A percentile compares a stretch with the other conserved stretches of the same genome.
phyloP scores from a whole-genome alignment of 2,329 filamentous ascomycete genomes.

The Pseudogymnoascus sp. region DNA sequence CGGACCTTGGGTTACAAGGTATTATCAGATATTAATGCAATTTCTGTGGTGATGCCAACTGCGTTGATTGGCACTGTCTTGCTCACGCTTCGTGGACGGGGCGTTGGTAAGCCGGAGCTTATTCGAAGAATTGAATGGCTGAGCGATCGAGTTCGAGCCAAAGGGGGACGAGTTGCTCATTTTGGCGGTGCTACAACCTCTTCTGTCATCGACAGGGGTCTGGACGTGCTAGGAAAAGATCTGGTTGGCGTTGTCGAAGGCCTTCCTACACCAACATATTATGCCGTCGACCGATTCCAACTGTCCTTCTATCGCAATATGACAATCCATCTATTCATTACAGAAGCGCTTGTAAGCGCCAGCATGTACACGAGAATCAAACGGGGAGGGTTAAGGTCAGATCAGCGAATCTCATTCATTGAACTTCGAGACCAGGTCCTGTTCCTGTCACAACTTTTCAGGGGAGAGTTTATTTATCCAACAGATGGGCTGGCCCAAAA shows the following conservation, averaged over 20 bases:
- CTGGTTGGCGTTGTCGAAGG: conserved; percentile 74
- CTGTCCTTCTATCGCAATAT: conserved; percentile 98
- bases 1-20: conserved; percentile 88
- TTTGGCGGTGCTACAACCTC: conserved; percentile 75
- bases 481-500: conserved; percentile 77
- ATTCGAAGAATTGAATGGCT: conserved; percentile 87
- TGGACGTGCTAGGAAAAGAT: conserved; percentile 85
- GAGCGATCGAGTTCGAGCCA: conserved; percentile 68
- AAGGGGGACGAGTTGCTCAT: conserved; percentile 88
- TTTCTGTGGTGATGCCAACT: conserved; percentile 97
- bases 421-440: conserved; percentile 71
- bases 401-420: conserved; percentile 69
- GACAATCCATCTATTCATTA: conserved; percentile 97
- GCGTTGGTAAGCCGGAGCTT: conserved; percentile 80
- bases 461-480: conserved; percentile 94
- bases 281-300: conserved; percentile 92
- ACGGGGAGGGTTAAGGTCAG: conserved; percentile 73
- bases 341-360: conserved; percentile 81
- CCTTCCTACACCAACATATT: conserved; percentile 85
- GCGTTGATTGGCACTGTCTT: conserved; percentile 91
- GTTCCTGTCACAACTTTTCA: conserved; percentile 88
- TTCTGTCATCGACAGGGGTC: conserved; percentile 77
- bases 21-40: conserved; percentile 86
- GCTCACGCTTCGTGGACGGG: conserved; percentile 81
- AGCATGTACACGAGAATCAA: conserved; percentile 90